A percentile compares a stretch with the other conserved stretches of the same genome.
These are phyloP conservation scores for Metschnikowia borealis DNA, from an alignment of 805 yeast genomes.

Conservation along the genomic window DNA sequence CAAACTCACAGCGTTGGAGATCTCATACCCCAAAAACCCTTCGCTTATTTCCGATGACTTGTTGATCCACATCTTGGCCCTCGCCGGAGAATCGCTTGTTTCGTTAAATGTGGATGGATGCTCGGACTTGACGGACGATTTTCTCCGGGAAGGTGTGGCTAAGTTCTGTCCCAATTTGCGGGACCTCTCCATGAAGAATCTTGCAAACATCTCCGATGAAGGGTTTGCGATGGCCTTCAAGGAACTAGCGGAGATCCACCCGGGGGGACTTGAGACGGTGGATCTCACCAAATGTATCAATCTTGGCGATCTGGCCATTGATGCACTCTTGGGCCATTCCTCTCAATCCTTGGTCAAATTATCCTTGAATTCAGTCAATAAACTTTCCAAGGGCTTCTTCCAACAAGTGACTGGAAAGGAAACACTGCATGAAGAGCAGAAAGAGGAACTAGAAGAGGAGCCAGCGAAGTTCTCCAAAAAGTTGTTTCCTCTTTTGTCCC, in stretches of 20 bases:
- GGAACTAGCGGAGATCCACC: conserved; percentile 46
- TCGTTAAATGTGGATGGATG: conserved; percentile 70
- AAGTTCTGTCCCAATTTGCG: conserved; percentile 56
- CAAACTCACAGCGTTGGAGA: conserved; percentile 53
- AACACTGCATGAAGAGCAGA: too few relatives aligned
- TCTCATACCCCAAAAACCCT: conserved; percentile 65
- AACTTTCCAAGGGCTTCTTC: conserved; percentile 49
- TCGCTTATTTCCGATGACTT: conserved; percentile 66
- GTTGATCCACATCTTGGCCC: conserved; percentile 54
- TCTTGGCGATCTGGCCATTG: conserved; percentile 59
- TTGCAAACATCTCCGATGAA: conserved; percentile 67
- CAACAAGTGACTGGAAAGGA: conserved; percentile 22
- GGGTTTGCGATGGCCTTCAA: conserved; percentile 59
- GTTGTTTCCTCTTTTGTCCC: conserved; percentile 56
- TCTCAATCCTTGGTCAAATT: conserved; percentile 63
- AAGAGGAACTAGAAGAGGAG: conserved; percentile 5
- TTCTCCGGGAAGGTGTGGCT: conserved; percentile 52
- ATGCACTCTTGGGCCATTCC: conserved; percentile 59
- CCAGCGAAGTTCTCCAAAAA: conserved; percentile 19
- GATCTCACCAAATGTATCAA: conserved; percentile 63
- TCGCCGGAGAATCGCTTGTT: conserved; percentile 58
- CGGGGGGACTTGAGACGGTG: conserved; percentile 55
- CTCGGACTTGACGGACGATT: conserved; percentile 61
- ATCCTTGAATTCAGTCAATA: conserved; percentile 68
- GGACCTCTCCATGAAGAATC: conserved; percentile 50